A percentile compares a stretch with the other conserved stretches of the same genome.
Evolutionary conservation across 345 rosid species (phyloP).

Genomic region (Pelargonium nanum): DNA sequence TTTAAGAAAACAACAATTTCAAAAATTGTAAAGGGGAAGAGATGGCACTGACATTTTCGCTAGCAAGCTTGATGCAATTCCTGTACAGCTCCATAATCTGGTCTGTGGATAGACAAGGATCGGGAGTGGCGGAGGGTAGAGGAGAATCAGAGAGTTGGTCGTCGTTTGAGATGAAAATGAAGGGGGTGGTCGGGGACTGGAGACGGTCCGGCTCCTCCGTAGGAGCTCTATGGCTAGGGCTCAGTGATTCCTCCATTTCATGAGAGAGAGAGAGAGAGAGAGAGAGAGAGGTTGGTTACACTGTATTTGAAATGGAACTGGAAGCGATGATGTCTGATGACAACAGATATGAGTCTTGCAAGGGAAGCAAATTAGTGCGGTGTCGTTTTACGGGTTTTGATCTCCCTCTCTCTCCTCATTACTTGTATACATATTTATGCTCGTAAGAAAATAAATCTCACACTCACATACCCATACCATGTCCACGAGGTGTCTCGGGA

Average conservation of each 20-base stretch:
- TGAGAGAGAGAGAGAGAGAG: neutral
- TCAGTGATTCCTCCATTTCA: conserved; percentile 49
- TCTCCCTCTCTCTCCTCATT: neutral
- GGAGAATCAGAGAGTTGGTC: conserved; percentile 32
- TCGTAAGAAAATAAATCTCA: too few species aligned
- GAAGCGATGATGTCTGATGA: too few species aligned
- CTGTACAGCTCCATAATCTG: conserved; percentile 75
- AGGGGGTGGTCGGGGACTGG: conserved; percentile 73
- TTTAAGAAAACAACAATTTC: neutral
- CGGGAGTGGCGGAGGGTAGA: conserved; percentile 12
- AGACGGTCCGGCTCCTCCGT: conserved; percentile 36
- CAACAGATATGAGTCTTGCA: neutral
- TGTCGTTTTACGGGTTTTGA: neutral
- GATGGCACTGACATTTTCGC: conserved; percentile 61
- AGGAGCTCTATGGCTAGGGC: conserved; percentile 60
- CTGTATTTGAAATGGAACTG: too few species aligned
- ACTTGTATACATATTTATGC: too few species aligned
- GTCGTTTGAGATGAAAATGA: conserved; percentile 71
- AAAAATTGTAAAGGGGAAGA: neutral
- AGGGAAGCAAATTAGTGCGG: neutral
- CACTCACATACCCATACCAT: too few species aligned
- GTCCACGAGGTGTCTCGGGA: too few species aligned
- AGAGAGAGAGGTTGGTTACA: neutral
- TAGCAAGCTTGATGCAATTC: conserved; percentile 92
- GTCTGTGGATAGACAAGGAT: conserved; percentile 59